phyloP scores from a whole-genome alignment of 176 grass and related monocot species.

The Musa troglodytarum region DNA sequence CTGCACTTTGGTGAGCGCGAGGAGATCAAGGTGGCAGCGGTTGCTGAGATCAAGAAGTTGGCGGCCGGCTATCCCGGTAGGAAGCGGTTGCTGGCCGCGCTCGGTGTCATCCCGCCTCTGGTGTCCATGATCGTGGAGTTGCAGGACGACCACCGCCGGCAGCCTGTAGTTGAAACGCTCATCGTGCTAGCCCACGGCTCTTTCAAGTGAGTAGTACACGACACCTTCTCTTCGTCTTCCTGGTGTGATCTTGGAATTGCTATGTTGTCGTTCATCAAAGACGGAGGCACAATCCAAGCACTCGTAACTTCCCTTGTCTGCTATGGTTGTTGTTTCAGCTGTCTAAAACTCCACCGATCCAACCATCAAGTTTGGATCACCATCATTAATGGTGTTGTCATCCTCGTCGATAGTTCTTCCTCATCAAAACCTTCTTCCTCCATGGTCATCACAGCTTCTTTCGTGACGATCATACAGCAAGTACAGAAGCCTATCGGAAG shows the following conservation, averaged over 20 bases:
- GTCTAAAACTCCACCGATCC: too few relatives aligned
- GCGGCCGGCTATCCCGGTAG: conserved; percentile 28
- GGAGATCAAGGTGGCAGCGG: conserved; percentile 33
- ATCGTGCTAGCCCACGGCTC: conserved; percentile 46
- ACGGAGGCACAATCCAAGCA: too few relatives aligned
- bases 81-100: conserved; percentile 40
- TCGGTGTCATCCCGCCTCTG: conserved; percentile 50
- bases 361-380: too few relatives aligned
- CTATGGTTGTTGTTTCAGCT: background rate
- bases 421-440: too few relatives aligned
- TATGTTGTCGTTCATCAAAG: background rate
- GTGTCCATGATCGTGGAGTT: conserved; percentile 33
- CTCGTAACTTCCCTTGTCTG: background rate
- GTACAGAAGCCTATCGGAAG: too few relatives aligned
- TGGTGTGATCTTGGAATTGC: background rate
- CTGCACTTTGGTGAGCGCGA: conserved; percentile 39
- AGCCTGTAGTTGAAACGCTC: conserved; percentile 32
- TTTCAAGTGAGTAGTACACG: conserved; percentile 33
- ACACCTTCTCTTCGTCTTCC: background rate
- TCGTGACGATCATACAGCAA: too few relatives aligned
- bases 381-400: too few relatives aligned
- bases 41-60: conserved; percentile 31
- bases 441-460: too few relatives aligned
- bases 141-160: background rate
- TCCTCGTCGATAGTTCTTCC: too few relatives aligned